These are phyloP conservation scores for Epichloe amarillans DNA, from an alignment of 2,329 filamentous ascomycete species.

Conservation along the genomic window DNA sequence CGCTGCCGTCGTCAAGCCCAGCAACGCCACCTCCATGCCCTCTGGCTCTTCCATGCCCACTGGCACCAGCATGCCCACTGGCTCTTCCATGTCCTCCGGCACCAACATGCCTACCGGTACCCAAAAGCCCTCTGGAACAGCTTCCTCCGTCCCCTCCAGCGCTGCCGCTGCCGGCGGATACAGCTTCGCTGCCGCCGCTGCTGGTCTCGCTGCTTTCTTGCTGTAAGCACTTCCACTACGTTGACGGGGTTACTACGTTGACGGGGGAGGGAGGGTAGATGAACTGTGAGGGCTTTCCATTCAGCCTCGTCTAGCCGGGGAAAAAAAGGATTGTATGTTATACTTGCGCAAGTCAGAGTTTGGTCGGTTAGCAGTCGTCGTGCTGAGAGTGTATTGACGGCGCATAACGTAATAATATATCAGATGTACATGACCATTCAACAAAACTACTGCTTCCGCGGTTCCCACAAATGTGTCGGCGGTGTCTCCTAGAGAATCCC, in stretches of 20 bases:
- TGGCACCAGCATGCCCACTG: not conserved
- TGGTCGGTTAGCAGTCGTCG: not conserved
- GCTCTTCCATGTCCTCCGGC: not conserved
- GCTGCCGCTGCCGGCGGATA: slow-evolving; percentile 15
- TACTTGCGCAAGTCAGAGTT: too few relatives aligned
- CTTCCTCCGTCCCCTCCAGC: slow-evolving; percentile 9
- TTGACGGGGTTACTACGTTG: too few relatives aligned
- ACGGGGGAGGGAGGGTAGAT: too few relatives aligned
- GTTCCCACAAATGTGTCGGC: too few relatives aligned
- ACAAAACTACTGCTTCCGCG: not conserved
- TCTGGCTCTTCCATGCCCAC: slow-evolving; percentile 1
- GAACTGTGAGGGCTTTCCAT: too few relatives aligned
- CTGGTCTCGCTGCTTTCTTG: slow-evolving; percentile 16
- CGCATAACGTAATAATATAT: not conserved
- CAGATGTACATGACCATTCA: not conserved
- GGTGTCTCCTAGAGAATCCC: too few relatives aligned
- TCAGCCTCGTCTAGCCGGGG: too few relatives aligned
- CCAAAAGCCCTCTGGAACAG: not conserved
- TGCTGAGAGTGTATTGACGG: not conserved
- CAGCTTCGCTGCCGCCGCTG: slow-evolving; percentile 14
- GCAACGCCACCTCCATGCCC: slow-evolving; percentile 9
- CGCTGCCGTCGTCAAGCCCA: slow-evolving; percentile 14
- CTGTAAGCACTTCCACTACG: not conserved
- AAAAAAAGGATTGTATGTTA: too few relatives aligned
- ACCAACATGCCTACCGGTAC: not conserved